Base-by-base conservation (phyloP, 345 rosid genomes). In the Turritis glabra region DNA sequence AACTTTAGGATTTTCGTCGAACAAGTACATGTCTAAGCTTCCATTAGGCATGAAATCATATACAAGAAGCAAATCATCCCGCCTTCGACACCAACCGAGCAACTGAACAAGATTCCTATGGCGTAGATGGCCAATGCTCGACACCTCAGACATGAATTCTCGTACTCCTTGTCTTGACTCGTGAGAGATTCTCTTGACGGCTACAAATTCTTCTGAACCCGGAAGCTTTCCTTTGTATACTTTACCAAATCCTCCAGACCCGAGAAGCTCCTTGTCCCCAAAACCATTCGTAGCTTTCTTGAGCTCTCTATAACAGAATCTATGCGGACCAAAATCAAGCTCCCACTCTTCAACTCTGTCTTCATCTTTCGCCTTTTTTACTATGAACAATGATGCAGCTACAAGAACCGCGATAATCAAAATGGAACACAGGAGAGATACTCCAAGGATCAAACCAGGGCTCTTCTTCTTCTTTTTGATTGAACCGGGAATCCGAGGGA, bases 31-130 rank as follows among this genome's bases (percentile, higher is more conserved):
- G 76, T 95, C 99, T 70, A 95, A 83, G 88, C 98, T 92, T 50
- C 97, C 94, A 48, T 89, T 89, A 25, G 97, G 84, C 98, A 92
- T 95, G 70, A 30, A 95, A 65, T 95, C 98, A 50, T 95, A 95
- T 7, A 95, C 94, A 8, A 92, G 85, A 30, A 92, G 67, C 50
- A 95, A 64, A 77, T 89, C 97, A 1, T 82, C 85, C 41, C 64
- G 64, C 22, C 81, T 73, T 29, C 94, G 84, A 74, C 97, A 89
- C 96, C 93, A 92, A 12, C 98, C 99, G 0, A 92, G 73, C 58
- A 95, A 77, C 72, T 84, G 97, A 64, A 95, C 99, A 56, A 95
- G 81, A 76, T 95, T 92, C 64, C 94, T 82, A 79, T 95, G 98
- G 12, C 97, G 86, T 50, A 95, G 90, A 59, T 90, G 90, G 23